Evolutionary conservation across 306 rosid species (phyloP), one percentile per base, ranked within the genome.

Genomic region (Corylus heterophylla): DNA sequence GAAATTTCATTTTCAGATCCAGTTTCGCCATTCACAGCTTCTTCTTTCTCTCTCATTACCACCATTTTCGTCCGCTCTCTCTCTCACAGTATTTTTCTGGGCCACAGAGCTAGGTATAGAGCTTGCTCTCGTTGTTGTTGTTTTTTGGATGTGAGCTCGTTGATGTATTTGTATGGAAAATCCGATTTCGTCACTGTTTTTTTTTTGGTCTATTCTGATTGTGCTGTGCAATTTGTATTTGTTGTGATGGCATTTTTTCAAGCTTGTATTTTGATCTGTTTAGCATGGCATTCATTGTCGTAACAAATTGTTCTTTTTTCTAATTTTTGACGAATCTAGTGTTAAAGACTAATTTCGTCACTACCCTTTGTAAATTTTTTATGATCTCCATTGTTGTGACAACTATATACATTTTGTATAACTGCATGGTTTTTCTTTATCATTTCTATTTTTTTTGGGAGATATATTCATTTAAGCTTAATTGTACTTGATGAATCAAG

Each of bases 401-500:
- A 13, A 69, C 55, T 39, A 54, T 18, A n/a, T 58, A 68, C 75
- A 74, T 79, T 82, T 66, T 3, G 47, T 64, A 76, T 76, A n/a
- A n/a, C 47, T 50, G 20, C 39, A 11, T 29, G 5, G 18, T 37
- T 37, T 42, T 54, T 50, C n/a, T 20, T 44, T 8, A 6, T 8
- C 76, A 4, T 62, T 58, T 16, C 8, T 42, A 42, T 50, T 56
- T 71, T 5, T 51, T 52, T 75, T 47, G 1, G 64, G 64, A 9
- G 31, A 22, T 58, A 8, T 8, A 11, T 67, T 67, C 39, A 77
- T 83, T 76, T 75, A 82, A 82, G 83, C 68, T 52, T 80, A 82
- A 76, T 51, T 75, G 45, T 75, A 74, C 54, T 83, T n/a, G 77
- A 59, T 67, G 64, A 31, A 63, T 81, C 76, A 76, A 79, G 80